Evolutionary conservation across 805 yeast species (phyloP).

Genomic region (Teunomyces tritomae): DNA sequence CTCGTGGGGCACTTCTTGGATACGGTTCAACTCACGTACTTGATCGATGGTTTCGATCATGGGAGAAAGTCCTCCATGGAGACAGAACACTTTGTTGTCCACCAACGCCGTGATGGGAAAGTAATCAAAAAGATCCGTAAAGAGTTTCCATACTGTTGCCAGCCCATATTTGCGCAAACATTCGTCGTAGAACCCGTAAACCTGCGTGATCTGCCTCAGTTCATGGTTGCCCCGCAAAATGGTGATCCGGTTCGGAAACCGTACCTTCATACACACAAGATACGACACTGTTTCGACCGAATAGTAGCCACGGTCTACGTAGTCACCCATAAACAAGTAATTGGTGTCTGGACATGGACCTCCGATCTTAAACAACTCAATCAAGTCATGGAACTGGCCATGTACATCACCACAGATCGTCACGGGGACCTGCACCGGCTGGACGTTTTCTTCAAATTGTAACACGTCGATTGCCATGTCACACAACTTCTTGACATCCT

Average conservation of each 20-base stretch:
- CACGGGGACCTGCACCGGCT: constrained; percentile 93
- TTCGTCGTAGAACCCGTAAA: constrained; percentile 93
- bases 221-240: constrained; percentile 94
- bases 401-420: constrained; percentile 97
- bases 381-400: constrained; percentile 93
- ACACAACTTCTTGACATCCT: constrained; percentile 75
- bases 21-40: constrained; percentile 84
- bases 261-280: constrained; percentile 85
- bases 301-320: constrained; percentile 87
- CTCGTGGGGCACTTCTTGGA: constrained; percentile 96
- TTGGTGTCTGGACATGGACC: constrained; percentile 52
- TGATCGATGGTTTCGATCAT: constrained; percentile 92
- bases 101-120: constrained; percentile 92
- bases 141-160: constrained; percentile 90
- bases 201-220: constrained; percentile 93
- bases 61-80: constrained; percentile 94
- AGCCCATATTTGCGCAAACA: constrained; percentile 90
- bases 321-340: constrained; percentile 55
- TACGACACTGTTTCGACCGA: constrained; percentile 90
- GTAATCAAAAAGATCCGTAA: constrained; percentile 88
- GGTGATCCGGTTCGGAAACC: constrained; percentile 89
- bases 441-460: constrained; percentile 90
- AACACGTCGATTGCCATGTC: constrained; percentile 89
- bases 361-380: constrained; percentile 90
- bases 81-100: constrained; percentile 84